A percentile compares a stretch with the other conserved stretches of the same genome.
Evolutionary conservation across 345 rosid species (phyloP).

Genomic region (Lepidium africanum): DNA sequence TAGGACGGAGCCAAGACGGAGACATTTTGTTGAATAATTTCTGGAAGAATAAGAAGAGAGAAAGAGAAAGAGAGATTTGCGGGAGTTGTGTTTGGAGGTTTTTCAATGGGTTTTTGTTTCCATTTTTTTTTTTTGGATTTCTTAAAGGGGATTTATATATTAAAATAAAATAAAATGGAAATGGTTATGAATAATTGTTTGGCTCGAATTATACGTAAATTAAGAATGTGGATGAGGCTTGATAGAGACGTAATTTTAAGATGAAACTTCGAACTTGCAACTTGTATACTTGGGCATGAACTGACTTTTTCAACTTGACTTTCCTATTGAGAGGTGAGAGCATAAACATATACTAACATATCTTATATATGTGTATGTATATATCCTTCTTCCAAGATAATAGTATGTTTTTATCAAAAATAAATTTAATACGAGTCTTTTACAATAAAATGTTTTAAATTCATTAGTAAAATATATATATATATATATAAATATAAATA

Average conservation of each 20-base stretch:
- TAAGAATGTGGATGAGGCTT: not conserved
- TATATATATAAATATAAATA: too few species aligned
- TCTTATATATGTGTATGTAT: too few species aligned
- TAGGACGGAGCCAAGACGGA: constrained; percentile 29
- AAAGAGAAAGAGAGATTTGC: not conserved
- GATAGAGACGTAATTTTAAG: not conserved
- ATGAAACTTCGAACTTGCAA: not conserved
- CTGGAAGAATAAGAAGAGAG: not conserved
- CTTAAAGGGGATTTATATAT: not conserved
- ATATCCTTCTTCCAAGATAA: too few species aligned
- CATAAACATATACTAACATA: not conserved
- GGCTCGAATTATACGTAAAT: constrained; percentile 22
- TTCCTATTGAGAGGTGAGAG: not conserved
- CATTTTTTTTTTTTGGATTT: not conserved
- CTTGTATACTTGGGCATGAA: constrained; percentile 12
- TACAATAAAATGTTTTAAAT: too few species aligned
- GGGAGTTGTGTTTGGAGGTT: constrained; percentile 17
- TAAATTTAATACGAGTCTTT: too few species aligned
- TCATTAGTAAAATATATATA: too few species aligned
- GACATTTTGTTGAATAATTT: constrained; percentile 36
- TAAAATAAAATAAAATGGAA: not conserved
- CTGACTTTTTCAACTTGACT: constrained; percentile 29
- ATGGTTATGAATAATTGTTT: constrained; percentile 5
- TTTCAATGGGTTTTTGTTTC: constrained; percentile 7
- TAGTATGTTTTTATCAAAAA: too few species aligned